A percentile compares a stretch with the other conserved stretches of the same genome.
phyloP scores from a whole-genome alignment of 2,329 filamentous ascomycete species.

The Anisogramma anomala region DNA sequence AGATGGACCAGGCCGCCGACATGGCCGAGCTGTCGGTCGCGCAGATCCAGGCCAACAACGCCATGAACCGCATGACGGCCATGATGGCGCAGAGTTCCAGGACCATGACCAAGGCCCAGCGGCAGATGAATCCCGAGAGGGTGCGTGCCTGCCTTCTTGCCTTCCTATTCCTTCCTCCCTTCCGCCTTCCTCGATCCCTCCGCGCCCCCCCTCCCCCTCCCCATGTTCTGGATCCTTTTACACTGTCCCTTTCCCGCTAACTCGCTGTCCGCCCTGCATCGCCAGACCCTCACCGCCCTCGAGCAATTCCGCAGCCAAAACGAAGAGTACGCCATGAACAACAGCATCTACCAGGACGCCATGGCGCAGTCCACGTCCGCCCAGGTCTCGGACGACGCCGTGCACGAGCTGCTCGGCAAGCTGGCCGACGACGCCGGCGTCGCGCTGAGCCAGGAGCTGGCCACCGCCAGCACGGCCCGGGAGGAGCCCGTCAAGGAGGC shows the following conservation, averaged over 20 bases:
- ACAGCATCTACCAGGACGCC: slow-evolving; percentile 74
- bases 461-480: slow-evolving; percentile 41
- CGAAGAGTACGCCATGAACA: slow-evolving; percentile 53
- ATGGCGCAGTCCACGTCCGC: slow-evolving; percentile 65
- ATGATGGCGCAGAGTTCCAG: slow-evolving; percentile 51
- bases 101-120: slow-evolving; percentile 47
- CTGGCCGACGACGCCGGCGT: slow-evolving; percentile 82
- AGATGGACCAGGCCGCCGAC: slow-evolving; percentile 54
- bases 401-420: slow-evolving; percentile 74
- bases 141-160: slow-evolving; percentile 21
- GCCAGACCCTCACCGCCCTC: slow-evolving; percentile 44
- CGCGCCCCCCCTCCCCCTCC: too few relatives aligned
- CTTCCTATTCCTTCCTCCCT: neutral
- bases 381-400: slow-evolving; percentile 68
- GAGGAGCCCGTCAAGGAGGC: slow-evolving; percentile 43
- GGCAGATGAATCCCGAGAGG: slow-evolving; percentile 47
- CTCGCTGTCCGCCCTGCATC: too few relatives aligned
- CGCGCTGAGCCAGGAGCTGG: slow-evolving; percentile 66
- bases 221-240: too few relatives aligned
- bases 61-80: slow-evolving; percentile 53
- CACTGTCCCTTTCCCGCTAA: too few relatives aligned
- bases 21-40: slow-evolving; percentile 49
- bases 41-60: slow-evolving; percentile 53
- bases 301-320: slow-evolving; percentile 52
- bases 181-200: too few relatives aligned